These are phyloP conservation scores for Clavaria fumosa DNA, from an alignment of 768 basidiomycete genomes.

Conservation along the genomic window DNA sequence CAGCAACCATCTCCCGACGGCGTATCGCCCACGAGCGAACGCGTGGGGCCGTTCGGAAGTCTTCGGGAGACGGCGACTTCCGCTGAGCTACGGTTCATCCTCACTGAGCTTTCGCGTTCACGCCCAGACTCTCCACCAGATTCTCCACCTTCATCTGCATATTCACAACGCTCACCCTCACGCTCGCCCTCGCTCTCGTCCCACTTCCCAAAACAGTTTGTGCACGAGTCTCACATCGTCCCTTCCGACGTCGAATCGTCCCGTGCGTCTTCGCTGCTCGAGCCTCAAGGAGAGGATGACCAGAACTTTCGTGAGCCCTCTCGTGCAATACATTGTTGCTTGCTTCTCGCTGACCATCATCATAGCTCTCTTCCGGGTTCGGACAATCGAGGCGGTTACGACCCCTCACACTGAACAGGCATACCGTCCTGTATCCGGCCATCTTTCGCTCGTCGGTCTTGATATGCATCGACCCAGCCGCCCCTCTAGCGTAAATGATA, in stretches of 20 bases:
- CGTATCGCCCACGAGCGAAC: background rate
- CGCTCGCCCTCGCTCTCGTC: too few species aligned
- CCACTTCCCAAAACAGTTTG: constrained; percentile 12
- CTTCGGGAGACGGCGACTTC: background rate
- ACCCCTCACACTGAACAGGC: constrained; percentile 32
- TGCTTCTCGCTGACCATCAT: background rate
- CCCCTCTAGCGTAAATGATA: too few species aligned
- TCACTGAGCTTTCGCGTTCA: constrained; percentile 8
- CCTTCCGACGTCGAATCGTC: constrained; percentile 37
- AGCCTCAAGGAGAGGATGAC: constrained; percentile 21
- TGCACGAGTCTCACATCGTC: constrained; percentile 26
- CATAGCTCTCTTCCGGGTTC: constrained; percentile 30
- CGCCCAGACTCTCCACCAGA: constrained; percentile 13
- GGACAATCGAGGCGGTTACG: constrained; percentile 31
- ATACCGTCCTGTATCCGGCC: constrained; percentile 26
- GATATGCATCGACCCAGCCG: constrained; percentile 5
- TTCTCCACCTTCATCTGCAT: constrained; percentile 2
- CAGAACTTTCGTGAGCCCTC: constrained; percentile 20
- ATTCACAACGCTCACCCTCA: too few species aligned
- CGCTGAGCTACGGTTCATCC: constrained; percentile 10
- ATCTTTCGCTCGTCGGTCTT: constrained; percentile 17
- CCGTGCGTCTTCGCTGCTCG: constrained; percentile 24
- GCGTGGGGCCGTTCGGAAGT: background rate
- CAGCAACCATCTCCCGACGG: too few species aligned
- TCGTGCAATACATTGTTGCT: constrained; percentile 1